These are phyloP conservation scores for Aureobasidium vineae DNA, from an alignment of 2,329 filamentous ascomycete genomes.

Conservation along the genomic window DNA sequence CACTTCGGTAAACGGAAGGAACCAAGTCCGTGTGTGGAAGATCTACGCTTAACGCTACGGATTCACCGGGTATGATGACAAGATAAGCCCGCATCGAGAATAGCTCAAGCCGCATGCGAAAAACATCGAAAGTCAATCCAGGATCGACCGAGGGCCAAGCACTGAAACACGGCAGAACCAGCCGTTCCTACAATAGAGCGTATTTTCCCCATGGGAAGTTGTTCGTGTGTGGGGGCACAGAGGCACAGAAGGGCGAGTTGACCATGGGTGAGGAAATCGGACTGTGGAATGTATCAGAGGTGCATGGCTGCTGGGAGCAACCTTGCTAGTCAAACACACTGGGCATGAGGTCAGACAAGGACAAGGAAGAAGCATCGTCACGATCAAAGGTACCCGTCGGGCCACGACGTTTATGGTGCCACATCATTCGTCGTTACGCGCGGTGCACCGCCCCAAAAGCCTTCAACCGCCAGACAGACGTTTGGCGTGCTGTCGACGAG, in stretches of 20 bases:
- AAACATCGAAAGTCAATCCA: constrained; percentile 19
- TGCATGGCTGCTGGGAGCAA: neutral
- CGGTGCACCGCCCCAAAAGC: constrained; percentile 15
- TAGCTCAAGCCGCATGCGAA: constrained; percentile 13
- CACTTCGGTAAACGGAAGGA: neutral
- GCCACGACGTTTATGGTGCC: constrained; percentile 21
- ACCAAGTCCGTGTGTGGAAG: neutral
- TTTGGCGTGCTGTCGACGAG: neutral
- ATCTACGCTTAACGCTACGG: constrained; percentile 1
- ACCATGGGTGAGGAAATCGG: neutral
- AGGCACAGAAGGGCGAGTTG: neutral
- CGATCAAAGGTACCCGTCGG: constrained; percentile 15
- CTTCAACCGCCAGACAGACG: neutral
- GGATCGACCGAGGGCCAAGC: neutral
- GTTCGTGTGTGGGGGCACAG: neutral
- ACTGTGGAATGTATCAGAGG: constrained; percentile 17
- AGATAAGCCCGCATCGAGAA: constrained; percentile 10
- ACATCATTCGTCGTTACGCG: constrained; percentile 14
- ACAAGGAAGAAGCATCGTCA: constrained; percentile 4
- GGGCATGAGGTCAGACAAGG: constrained; percentile 6
- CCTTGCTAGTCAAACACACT: neutral
- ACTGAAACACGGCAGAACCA: constrained; percentile 11
- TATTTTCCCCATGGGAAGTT: constrained; percentile 1
- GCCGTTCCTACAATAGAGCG: constrained; percentile 2
- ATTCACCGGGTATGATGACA: constrained; percentile 9